Conservation (phyloP, 805 yeast species). For the Ogataea sp. region DNA sequence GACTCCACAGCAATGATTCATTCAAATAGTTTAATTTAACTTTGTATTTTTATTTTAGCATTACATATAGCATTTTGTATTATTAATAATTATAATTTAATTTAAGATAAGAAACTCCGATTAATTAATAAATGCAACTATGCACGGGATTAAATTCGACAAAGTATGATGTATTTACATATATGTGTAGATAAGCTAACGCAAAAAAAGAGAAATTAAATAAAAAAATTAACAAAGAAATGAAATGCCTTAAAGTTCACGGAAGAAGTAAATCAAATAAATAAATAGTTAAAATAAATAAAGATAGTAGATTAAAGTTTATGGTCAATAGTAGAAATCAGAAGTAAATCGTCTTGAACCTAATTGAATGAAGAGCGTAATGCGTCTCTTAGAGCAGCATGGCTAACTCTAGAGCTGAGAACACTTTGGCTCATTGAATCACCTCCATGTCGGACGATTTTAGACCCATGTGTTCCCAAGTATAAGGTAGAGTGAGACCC, state of each 20-base stretch:
- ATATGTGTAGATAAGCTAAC: no score
- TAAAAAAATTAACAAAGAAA: no score
- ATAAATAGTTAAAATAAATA: not conserved
- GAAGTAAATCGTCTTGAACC: no score
- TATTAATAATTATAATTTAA: no score
- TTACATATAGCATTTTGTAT: not conserved
- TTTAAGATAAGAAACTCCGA: no score
- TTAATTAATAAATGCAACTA: no score
- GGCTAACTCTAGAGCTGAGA: constrained; percentile 33
- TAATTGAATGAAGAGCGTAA: no score
- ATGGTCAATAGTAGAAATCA: not conserved
- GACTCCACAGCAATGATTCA: not conserved
- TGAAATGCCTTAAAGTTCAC: no score
- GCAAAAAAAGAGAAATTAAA: no score
- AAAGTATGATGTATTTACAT: not conserved
- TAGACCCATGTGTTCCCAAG: constrained; percentile 34
- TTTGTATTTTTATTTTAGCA: no score
- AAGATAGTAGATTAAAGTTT: not conserved
- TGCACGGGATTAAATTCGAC: not conserved
- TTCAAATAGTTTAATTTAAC: not conserved
- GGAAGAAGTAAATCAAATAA: no score
- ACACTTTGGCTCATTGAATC: constrained; percentile 29
- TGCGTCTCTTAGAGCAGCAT: constrained; percentile 40
- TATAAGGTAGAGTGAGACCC: constrained; percentile 34
- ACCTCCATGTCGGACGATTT: constrained; percentile 35